Base-by-base conservation (phyloP, 768 basidiomycete species). In the Leccinellum albellum region DNA sequence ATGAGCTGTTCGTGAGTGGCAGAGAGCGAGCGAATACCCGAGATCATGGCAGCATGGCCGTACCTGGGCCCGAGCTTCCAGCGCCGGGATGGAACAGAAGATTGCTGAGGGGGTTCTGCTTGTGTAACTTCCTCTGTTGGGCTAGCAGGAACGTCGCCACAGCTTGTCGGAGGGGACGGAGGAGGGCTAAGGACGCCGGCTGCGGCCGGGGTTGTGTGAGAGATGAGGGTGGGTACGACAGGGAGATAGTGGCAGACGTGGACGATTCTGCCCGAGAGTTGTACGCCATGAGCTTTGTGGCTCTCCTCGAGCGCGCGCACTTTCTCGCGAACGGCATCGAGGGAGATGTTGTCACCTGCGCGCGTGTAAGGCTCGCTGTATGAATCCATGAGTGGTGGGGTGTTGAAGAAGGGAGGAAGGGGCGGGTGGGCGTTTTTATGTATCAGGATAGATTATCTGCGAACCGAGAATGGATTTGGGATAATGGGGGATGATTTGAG, bases 1-100 rank as follows among this genome's bases (percentile, higher is more conserved):
- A 98, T 82, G 66, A 96, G 71, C 76, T 98, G 93, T 64, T 96
- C 89, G 73, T 96, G 90, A 0, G 89, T 89, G 13, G 84, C 76
- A 3, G 87, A 80, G 33, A 99, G 82, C 12, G 88, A 89, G 53
- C 87, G 85, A 66, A 98, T 94, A 31, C 96, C 96, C 46, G 88
- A 89, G 58, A 94, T 88, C 90, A 98, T 94, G 12, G 96, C 96
- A 9, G 91, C 83, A 69, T 98, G 97, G 17, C 94, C 95, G 61
- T 93, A 87, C 40, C 96, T 81, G 2, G 86, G 83, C 2, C 82
- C 73, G 6, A 99, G 76, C 17, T 83, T 81, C 96, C 96, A 99
- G 35, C 78, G 76, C 37, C 45, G 61, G 31, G 61, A 58, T 0
- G 75, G 61, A 33, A 56, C 49, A 12, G 63, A 58, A 1, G 58